Percentiles rank a stretch among this genome's conserved stretches.
These are phyloP conservation scores for Trichoderma virens DNA, from an alignment of 495 filamentous ascomycete species.

Conservation along the genomic window DNA sequence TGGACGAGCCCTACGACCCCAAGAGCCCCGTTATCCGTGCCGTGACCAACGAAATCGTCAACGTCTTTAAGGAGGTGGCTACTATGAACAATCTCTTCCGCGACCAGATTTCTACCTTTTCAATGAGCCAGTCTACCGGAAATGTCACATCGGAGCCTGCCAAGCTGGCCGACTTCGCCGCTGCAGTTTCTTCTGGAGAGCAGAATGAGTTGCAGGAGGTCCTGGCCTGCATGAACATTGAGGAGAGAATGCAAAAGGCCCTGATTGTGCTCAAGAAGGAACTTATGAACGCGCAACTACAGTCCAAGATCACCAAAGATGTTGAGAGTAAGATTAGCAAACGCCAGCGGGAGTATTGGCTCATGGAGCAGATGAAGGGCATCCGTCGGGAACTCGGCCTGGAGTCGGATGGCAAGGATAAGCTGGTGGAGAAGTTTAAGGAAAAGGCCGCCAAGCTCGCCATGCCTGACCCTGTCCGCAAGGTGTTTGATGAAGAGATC, in stretches of 20 bases:
- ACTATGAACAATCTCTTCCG: conserved; percentile 90
- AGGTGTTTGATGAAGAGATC: conserved; percentile 96
- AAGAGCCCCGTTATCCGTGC: conserved; percentile 81
- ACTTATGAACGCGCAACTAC: conserved; percentile 92
- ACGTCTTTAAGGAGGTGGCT: conserved; percentile 95
- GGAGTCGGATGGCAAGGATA: conserved; percentile 96
- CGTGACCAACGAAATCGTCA: conserved; percentile 93
- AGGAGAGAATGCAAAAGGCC: conserved; percentile 82
- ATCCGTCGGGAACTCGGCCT: conserved; percentile 92
- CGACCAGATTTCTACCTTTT: conserved; percentile 95
- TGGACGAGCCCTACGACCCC: conserved; percentile 80
- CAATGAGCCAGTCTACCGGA: conserved; percentile 86
- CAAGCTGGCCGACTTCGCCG: conserved; percentile 94
- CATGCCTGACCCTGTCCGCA: conserved; percentile 94
- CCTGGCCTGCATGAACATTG: conserved; percentile 79
- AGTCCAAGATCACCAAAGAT: conserved; percentile 96
- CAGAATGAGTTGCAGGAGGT: conserved; percentile 89
- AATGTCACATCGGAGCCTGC: conserved; percentile 92
- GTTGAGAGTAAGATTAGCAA: conserved; percentile 98
- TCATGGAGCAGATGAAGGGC: conserved; percentile 99
- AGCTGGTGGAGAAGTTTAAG: conserved; percentile 93
- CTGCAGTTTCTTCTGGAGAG: conserved; percentile 86
- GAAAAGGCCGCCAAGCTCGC: conserved; percentile 90
- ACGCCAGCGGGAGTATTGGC: conserved; percentile 95
- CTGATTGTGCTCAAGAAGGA: conserved; percentile 93